These are phyloP conservation scores for Calonectria pauciramosa DNA, from an alignment of 2,329 filamentous ascomycete species.

Conservation along the genomic window DNA sequence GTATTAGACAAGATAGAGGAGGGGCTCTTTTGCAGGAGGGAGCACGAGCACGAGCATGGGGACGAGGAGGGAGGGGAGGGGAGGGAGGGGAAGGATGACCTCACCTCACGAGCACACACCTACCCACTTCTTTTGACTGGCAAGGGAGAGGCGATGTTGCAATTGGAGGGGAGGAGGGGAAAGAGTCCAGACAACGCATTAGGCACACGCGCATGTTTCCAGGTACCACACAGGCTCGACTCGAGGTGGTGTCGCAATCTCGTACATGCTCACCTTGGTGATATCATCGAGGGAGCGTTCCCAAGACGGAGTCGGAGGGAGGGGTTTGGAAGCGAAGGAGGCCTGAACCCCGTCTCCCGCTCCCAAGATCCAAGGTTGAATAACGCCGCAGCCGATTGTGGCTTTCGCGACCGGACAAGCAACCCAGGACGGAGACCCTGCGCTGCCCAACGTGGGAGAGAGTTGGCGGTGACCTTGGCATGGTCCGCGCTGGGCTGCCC, in stretches of 20 bases:
- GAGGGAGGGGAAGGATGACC: conserved; percentile 10
- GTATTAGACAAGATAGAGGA: conserved; percentile 14
- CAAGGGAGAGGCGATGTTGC: conserved; percentile 16
- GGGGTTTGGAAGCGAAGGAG: neutral
- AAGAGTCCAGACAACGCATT: neutral
- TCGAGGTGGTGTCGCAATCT: conserved; percentile 22
- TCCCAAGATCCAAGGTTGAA: conserved; percentile 18
- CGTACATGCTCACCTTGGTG: conserved; percentile 5
- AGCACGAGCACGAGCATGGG: conserved; percentile 6
- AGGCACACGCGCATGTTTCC: neutral
- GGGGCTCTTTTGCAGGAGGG: conserved; percentile 13
- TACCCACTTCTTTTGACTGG: conserved; percentile 8
- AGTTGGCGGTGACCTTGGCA: conserved; percentile 14
- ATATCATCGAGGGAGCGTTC: conserved; percentile 22
- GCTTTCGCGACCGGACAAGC: conserved; percentile 10
- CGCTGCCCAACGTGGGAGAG: conserved; percentile 36
- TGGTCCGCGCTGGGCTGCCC: neutral
- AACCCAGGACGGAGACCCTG: conserved; percentile 31
- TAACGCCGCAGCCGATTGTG: conserved; percentile 23
- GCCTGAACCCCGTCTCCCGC: conserved; percentile 17
- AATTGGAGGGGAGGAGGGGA: neutral
- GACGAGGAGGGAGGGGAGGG: neutral
- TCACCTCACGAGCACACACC: conserved; percentile 13
- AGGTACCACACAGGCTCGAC: conserved; percentile 4
- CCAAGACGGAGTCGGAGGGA: neutral